Evolutionary conservation across 1,139 yeast genomes (phyloP).

Genomic region (Suzukiozyma palmioleophila): DNA sequence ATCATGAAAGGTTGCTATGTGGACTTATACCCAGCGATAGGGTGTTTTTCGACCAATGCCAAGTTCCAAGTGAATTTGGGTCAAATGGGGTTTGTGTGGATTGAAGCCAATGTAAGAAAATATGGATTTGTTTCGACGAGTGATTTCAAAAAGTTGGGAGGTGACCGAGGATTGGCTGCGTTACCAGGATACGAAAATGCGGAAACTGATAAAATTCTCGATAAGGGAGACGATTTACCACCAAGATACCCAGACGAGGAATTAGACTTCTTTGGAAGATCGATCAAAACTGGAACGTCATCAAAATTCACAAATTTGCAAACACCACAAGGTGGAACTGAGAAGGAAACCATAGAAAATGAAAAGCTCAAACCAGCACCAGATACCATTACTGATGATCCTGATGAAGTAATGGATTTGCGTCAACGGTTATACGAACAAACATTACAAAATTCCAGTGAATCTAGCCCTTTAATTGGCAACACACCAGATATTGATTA

Average conservation of each 20-base stretch:
- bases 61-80: conserved; percentile 82
- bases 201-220: conserved; percentile 46
- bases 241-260: conserved; percentile 64
- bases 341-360: conserved; percentile 9
- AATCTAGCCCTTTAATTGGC: conserved; percentile 10
- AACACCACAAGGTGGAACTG: conserved; percentile 12
- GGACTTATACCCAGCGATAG: conserved; percentile 87
- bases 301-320: conserved; percentile 14
- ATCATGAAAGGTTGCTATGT: conserved; percentile 74
- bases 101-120: conserved; percentile 91
- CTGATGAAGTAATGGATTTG: conserved; percentile 39
- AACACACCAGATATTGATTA: not conserved
- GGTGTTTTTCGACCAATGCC: conserved; percentile 69
- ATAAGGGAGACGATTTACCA: conserved; percentile 71
- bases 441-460: conserved; percentile 13
- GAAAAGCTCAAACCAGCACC: conserved; percentile 12
- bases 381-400: conserved; percentile 27
- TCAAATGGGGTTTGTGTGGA: conserved; percentile 87
- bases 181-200: conserved; percentile 34
- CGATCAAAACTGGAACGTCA: conserved; percentile 22
- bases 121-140: conserved; percentile 82
- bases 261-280: conserved; percentile 59
- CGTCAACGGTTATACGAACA: conserved; percentile 36
- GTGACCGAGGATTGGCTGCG: conserved; percentile 42
- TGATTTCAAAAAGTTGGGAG: conserved; percentile 35